Base-by-base conservation (phyloP, 73 alveolate species). In the Paramecium biaurelia region DNA sequence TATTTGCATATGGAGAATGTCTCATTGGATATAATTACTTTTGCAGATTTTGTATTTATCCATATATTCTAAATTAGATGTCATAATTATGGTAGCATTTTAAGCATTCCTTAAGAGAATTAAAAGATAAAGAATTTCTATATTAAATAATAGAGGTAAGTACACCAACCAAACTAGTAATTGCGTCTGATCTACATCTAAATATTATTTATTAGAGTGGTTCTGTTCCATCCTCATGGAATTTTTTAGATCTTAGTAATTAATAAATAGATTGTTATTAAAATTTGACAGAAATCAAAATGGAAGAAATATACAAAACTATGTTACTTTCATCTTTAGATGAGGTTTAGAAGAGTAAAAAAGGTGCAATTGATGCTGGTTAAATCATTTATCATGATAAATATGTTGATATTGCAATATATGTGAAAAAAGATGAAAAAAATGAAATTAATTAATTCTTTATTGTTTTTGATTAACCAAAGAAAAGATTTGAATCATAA, bases 201-300 rank as follows among this genome's bases (percentile, higher is more conserved):
- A 79, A 79, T 79, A 42, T 79, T 18, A 24, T 79, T 10, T 79
- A 79, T 79, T 79, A 79, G 28, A 79, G 90, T 24, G 74, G 90
- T 43, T 79, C 70, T 37, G 74, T 79, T 20, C 90, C 90, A 18
- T 24, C 37, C 5, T 26, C 42, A 38, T 79, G 90, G 90, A 45
- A 45, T 30, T 79, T 79, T 34, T 12, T 79, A 3, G 72, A 79
- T 79, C 72, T 79, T 9, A 45, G 90, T 20, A 38, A 21, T 37
- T 45, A 79, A 23, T 20, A 43, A 79, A 79, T 79, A 8, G 74
- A 79, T 47, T 23, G 56, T 14, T 79, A 24, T 20, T 24, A 42
- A 79, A 79, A 79, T 11, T 5, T 79, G n/a, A 45, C 76, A 4
- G 90, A 79, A 24, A 42, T 45, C 9, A 38, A 79, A 23, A 79